Base-by-base conservation (phyloP, 2,329 filamentous ascomycete species). In the Monosporascus sp. region DNA sequence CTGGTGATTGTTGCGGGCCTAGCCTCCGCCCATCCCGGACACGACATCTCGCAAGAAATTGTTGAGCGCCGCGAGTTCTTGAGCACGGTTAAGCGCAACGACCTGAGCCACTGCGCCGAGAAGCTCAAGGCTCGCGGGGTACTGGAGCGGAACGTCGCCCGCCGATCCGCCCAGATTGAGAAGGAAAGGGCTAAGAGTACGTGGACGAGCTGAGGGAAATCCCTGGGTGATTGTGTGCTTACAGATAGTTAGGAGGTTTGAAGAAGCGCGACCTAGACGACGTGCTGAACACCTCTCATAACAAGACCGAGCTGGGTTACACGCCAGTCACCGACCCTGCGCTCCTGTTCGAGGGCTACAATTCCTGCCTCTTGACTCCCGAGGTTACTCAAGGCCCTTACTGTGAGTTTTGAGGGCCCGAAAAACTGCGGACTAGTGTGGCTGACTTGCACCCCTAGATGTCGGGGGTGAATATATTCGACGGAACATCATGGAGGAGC, bases 331-430 rank as follows among this genome's bases (percentile, higher is more conserved):
- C 72, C 16, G 61, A 68, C 19, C 60, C 65, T 9, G 56, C 61
- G 43, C 69, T 58, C 55, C 64, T 78, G 27, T 78, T 78, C 53
- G 65, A 69, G 2, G 68, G 66, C 52, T 73, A 75, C 61, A 70
- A 66, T 44, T 73, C 74, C 19, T 81, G 78, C 56, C 67, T 80
- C 26, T 68, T 82, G 27, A 75, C 71, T n/a, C 77, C 78, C 0
- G 78, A 81, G 61, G 74, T 75, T 20, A 80, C 74, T 3, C 70
- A 80, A 62, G 79, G 79, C 0, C 79, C 79, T 20, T 82, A 81
- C 68, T 82, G 70, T 69, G 60, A 57, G 67, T 50, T 38, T n/a
- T n/a, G 8, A 41, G 3, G 3, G 2, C 11, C 26, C n/a, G 2
- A 1, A 16, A 11, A 43, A 11, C 31, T 5, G 31, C 17, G 6